Conservation (phyloP, 1,139 yeast species). For the Debaryomyces sp. region DNA sequence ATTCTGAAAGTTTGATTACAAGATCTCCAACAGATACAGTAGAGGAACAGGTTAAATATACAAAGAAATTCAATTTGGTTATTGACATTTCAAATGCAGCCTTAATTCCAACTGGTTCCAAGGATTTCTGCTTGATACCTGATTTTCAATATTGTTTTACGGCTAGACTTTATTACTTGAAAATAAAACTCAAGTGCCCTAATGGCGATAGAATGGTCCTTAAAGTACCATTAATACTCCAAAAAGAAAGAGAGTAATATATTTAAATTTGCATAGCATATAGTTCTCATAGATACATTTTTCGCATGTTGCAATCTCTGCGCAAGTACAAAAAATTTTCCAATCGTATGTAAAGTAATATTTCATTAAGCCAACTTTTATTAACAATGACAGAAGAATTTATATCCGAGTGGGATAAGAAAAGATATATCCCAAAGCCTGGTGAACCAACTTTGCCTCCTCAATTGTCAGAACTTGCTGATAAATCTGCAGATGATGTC, state of each 20-base stretch:
- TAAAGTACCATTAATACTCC: conserved; percentile 36
- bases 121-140: conserved; percentile 39
- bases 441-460: conserved; percentile 87
- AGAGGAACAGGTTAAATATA: conserved; percentile 20
- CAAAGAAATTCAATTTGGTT: conserved; percentile 24
- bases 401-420: conserved; percentile 54
- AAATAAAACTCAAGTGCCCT: conserved; percentile 31
- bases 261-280: not conserved
- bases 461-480: conserved; percentile 67
- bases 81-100: conserved; percentile 24
- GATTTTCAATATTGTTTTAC: conserved; percentile 42
- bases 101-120: conserved; percentile 12
- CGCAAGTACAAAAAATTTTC: conserved; percentile 6
- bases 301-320: conserved; percentile 7
- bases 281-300: conserved; percentile 1
- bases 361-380: not conserved
- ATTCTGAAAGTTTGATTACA: conserved; percentile 18
- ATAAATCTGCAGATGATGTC: conserved; percentile 74
- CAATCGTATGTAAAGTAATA: not conserved
- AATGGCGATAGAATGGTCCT: conserved; percentile 30
- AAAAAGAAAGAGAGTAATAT: conserved; percentile 13
- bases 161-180: conserved; percentile 38
- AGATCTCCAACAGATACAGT: conserved; percentile 13
- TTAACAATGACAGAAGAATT: conserved; percentile 20
- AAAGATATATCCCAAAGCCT: conserved; percentile 66